Base-by-base conservation (phyloP, 2,329 filamentous ascomycete genomes). In the Periconia sp. region DNA sequence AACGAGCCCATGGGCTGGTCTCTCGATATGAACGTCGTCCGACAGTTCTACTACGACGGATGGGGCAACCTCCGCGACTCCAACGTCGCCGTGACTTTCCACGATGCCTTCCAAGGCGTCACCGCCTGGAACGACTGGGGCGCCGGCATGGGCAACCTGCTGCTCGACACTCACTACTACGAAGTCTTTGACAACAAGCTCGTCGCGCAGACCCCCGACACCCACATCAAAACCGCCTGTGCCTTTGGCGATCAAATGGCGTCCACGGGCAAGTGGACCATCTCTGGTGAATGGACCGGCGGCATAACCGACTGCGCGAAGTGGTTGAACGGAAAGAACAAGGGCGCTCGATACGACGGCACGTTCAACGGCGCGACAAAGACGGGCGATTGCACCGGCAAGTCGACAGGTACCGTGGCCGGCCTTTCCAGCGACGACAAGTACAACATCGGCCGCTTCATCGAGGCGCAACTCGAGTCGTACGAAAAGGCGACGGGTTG, bases 121-220 rank as follows among this genome's bases (percentile, higher is more conserved):
- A 75, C 66, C 14, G 62, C 61, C 44, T 80, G 78, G 78, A 73
- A 73, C 41, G 59, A 73, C 59, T 80, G 72, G 65, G 77, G 76
- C 41, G 58, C 68, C 1, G 77, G 77, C 60, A 76, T 78, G 72
- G 73, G 69, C 65, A 71, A 72, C 44, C 57, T 80, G 17, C 58
- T 79, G 35, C 70, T 79, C 46, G 78, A 80, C 56, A 79, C 77
- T 2, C 77, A 80, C 47, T 74, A 77, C 64, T 80, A 80, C 67
- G 74, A 80, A 56, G 71, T 80, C 54, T 80, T 80, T 59, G 71
- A 74, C 62, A 63, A 63, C 40, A 65, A 63, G 15, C 60, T 65
- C 17, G 66, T 80, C 6, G 51, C 66, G 44, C 69, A 75, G 69
- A 71, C 69, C 56, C 63, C 72, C 33, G 59, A 65, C 17, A 64